Evolutionary conservation across 2,329 filamentous ascomycete genomes (phyloP).

Genomic region (Hirsutella minnesotensis): DNA sequence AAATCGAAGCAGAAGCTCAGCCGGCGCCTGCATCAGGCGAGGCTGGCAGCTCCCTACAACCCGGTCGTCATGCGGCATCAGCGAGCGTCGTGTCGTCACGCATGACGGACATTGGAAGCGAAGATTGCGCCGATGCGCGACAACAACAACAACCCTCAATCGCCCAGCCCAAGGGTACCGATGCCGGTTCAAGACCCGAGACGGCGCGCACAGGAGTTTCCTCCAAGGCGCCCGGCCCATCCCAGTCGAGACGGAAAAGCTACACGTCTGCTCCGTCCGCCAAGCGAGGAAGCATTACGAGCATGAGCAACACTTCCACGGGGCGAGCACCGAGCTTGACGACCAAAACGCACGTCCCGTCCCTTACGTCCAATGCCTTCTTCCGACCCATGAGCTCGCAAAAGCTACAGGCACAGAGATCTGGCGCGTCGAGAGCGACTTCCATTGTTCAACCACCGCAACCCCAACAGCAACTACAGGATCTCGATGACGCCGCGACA

Average conservation of each 20-base stretch:
- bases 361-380: constrained; percentile 79
- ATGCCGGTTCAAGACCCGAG: constrained; percentile 37
- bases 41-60: constrained; percentile 23
- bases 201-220: constrained; percentile 39
- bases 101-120: constrained; percentile 53
- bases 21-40: constrained; percentile 15
- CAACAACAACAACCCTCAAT: constrained; percentile 13
- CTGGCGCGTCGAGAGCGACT: constrained; percentile 35
- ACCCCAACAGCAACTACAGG: constrained; percentile 10
- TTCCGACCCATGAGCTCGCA: constrained; percentile 96
- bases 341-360: constrained; percentile 80
- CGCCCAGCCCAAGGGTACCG: constrained; percentile 25
- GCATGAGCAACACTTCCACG: constrained; percentile 39
- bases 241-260: constrained; percentile 44
- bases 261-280: constrained; percentile 28
- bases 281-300: constrained; percentile 30
- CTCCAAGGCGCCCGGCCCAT: constrained; percentile 34
- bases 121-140: constrained; percentile 37
- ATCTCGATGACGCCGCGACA: constrained; percentile 27
- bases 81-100: constrained; percentile 60
- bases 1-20: constrained; percentile 19
- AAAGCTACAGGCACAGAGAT: constrained; percentile 80
- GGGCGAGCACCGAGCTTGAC: constrained; percentile 45
- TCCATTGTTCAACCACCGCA: constrained; percentile 26
- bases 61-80: constrained; percentile 27